These are phyloP conservation scores for Isochrysis galbana DNA, from an alignment of 78 protist species.

Conservation along the genomic window DNA sequence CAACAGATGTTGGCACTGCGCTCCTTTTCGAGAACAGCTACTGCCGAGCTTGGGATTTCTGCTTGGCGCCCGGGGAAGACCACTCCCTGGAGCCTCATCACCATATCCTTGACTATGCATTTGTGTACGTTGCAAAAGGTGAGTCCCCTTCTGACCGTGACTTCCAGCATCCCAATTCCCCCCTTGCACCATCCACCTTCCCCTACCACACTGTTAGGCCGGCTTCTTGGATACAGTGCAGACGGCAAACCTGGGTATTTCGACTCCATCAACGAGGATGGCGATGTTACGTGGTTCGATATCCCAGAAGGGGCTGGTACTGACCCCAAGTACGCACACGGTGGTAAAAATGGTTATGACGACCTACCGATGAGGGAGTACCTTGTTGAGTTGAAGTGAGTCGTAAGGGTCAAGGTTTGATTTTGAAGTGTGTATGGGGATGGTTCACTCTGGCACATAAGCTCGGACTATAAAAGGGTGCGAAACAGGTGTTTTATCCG, in stretches of 20 bases:
- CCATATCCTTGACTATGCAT: neutral
- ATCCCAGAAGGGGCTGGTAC: neutral
- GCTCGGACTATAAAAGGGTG: no score
- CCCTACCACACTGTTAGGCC: no score
- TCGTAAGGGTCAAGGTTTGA: no score
- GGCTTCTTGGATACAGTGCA: no score
- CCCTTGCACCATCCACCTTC: neutral
- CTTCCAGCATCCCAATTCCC: neutral
- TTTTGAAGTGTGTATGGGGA: no score
- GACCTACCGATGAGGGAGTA: neutral
- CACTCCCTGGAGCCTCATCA: neutral
- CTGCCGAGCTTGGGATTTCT: neutral
- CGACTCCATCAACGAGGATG: conserved; percentile 3
- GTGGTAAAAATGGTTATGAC: neutral
- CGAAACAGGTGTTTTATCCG: no score
- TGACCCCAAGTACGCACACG: neutral
- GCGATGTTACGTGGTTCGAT: neutral
- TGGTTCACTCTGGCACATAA: no score
- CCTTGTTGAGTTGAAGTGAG: neutral
- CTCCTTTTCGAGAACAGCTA: neutral
- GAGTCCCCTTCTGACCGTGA: neutral
- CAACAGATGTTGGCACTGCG: neutral
- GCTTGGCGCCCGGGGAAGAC: neutral
- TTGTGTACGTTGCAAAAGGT: neutral
- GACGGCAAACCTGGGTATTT: neutral